These are phyloP conservation scores for Trichoderma brevicompactum DNA, from an alignment of 2,329 filamentous ascomycete genomes.

Conservation along the genomic window DNA sequence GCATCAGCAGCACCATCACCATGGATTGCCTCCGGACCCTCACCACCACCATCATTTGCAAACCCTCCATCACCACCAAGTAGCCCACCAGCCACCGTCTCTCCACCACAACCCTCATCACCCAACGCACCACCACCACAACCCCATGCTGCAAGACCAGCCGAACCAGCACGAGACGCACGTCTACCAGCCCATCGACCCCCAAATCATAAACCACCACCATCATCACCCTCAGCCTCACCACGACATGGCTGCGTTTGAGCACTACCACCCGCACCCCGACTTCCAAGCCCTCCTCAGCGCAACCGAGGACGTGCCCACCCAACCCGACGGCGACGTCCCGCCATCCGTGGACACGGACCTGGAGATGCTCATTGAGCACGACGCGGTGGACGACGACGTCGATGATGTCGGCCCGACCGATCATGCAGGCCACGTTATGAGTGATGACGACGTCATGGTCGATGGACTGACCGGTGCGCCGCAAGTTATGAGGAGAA, in stretches of 20 bases:
- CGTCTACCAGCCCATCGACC: conserved; percentile 61
- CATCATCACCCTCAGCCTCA: conserved; percentile 19
- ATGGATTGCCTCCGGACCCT: conserved; percentile 2
- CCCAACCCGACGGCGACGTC: conserved; percentile 38
- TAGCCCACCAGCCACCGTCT: conserved; percentile 52
- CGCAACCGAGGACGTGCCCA: conserved; percentile 48
- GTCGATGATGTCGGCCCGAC: conserved; percentile 33
- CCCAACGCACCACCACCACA: conserved; percentile 38
- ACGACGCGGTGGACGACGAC: conserved; percentile 51
- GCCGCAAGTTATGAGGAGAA: conserved; percentile 28
- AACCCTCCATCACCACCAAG: conserved; percentile 36
- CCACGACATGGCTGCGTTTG: conserved; percentile 44
- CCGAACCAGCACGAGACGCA: conserved; percentile 38
- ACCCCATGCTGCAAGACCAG: conserved; percentile 42
- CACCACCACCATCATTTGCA: conserved; percentile 40
- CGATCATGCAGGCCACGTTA: conserved; percentile 16
- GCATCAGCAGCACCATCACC: conserved; percentile 10
- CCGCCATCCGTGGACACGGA: conserved; percentile 54
- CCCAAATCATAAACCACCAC: conserved; percentile 36
- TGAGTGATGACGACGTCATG: conserved; percentile 30
- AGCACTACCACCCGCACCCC: conserved; percentile 49
- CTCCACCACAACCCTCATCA: conserved; percentile 42
- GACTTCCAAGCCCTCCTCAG: conserved; percentile 61
- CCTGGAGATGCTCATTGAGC: conserved; percentile 57
- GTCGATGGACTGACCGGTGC: conserved; percentile 20